Evolutionary conservation across 805 yeast species (phyloP).

Genomic region (Lachancea sp.): DNA sequence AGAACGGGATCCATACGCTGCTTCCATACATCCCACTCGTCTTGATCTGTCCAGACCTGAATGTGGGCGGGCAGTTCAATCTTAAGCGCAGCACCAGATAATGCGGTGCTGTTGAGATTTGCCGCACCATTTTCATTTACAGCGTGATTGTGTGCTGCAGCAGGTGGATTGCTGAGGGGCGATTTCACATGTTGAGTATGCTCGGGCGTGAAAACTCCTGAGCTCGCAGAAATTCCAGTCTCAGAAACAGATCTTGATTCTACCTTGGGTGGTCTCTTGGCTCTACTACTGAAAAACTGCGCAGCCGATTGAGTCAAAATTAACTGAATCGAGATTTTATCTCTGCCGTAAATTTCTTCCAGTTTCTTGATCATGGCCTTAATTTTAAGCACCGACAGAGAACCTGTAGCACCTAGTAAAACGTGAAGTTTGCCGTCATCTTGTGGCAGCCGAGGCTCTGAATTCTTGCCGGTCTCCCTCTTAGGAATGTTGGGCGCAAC

Average conservation of each 20-base stretch:
- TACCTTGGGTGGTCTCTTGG: slow-evolving; percentile 13
- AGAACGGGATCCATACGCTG: slow-evolving; percentile 81
- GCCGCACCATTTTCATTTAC: background rate
- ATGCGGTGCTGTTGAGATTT: background rate
- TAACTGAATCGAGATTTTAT: slow-evolving; percentile 74
- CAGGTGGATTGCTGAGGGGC: background rate
- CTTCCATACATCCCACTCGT: slow-evolving; percentile 92
- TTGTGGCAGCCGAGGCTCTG: slow-evolving; percentile 61
- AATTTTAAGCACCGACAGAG: slow-evolving; percentile 76
- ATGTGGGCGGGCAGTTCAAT: slow-evolving; percentile 59
- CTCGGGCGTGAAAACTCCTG: background rate
- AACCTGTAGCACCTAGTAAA: slow-evolving; percentile 81
- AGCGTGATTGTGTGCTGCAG: slow-evolving; percentile 2
- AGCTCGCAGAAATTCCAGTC: background rate
- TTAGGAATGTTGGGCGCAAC: slow-evolving; percentile 26
- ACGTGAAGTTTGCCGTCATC: slow-evolving; percentile 88
- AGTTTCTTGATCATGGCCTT: slow-evolving; percentile 73
- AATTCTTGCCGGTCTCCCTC: slow-evolving; percentile 40
- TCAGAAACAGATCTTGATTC: slow-evolving; percentile 14
- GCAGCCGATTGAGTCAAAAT: slow-evolving; percentile 82
- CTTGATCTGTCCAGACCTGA: slow-evolving; percentile 86
- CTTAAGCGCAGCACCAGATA: slow-evolving; percentile 34
- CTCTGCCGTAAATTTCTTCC: slow-evolving; percentile 69
- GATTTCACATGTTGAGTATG: background rate
- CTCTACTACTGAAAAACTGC: slow-evolving; percentile 45